A percentile compares a stretch with the other conserved stretches of the same genome.
These are phyloP conservation scores for Auricularia sp. DNA, from an alignment of 768 basidiomycete species.

Conservation along the genomic window DNA sequence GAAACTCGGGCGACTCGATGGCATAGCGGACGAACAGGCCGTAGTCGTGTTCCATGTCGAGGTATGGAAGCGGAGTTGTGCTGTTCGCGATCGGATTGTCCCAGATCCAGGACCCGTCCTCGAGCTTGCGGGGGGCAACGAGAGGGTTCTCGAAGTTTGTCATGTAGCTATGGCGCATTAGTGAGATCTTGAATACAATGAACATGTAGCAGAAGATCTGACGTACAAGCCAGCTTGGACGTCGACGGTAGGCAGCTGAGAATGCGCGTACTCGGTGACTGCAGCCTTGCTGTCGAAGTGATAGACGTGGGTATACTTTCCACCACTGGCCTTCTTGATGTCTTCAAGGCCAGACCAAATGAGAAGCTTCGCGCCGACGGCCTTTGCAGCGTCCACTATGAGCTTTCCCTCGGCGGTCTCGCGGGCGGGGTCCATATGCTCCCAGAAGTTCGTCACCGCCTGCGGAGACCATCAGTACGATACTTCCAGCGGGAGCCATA, in stretches of 20 bases:
- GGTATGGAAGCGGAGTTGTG: too few species aligned
- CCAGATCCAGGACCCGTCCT: too few species aligned
- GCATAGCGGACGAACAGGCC: constrained; percentile 1
- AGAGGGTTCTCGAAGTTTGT: background rate
- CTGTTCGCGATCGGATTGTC: too few species aligned
- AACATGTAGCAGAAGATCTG: background rate
- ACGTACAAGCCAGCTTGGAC: constrained; percentile 10
- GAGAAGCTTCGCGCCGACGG: constrained; percentile 8
- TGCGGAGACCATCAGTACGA: background rate
- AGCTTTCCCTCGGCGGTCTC: constrained; percentile 10
- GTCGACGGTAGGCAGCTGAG: constrained; percentile 12
- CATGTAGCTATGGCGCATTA: background rate
- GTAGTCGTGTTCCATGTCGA: background rate
- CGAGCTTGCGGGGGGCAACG: background rate
- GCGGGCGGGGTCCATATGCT: constrained; percentile 1
- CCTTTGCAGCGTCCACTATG: constrained; percentile 13
- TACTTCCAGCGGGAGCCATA: background rate
- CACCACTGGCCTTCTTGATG: background rate
- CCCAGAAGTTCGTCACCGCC: background rate
- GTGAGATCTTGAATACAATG: background rate
- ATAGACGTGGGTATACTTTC: background rate
- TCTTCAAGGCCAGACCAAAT: constrained; percentile 2
- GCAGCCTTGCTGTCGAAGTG: background rate
- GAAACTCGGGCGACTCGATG: background rate
- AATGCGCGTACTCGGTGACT: background rate